A percentile compares a stretch with the other conserved stretches of the same genome.
phyloP scores from a whole-genome alignment of 23 red algal genomes.

The Gracilaria vermiculophylla region DNA sequence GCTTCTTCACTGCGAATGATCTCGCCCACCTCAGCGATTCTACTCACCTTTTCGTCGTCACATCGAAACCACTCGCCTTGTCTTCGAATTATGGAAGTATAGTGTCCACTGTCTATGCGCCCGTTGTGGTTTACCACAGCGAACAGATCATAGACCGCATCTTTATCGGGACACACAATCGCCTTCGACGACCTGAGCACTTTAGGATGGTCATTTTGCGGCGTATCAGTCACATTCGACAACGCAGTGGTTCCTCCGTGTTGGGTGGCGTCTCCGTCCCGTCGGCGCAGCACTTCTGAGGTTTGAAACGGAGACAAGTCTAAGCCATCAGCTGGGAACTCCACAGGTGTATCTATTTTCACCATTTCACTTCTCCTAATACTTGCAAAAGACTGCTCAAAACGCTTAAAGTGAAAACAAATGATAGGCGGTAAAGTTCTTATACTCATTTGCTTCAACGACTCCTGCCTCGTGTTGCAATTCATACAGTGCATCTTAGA shows the following conservation, averaged over 20 bases:
- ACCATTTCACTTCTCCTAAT: slow-evolving; percentile 59
- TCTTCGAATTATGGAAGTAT: slow-evolving; percentile 75
- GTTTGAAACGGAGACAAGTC: slow-evolving; percentile 77
- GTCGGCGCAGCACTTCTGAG: slow-evolving; percentile 18
- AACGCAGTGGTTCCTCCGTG: not conserved
- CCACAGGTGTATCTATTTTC: slow-evolving; percentile 86
- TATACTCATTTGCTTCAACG: slow-evolving; percentile 83
- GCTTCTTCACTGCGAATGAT: slow-evolving; percentile 64
- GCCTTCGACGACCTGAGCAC: not conserved
- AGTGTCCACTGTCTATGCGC: slow-evolving; percentile 92
- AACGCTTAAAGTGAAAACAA: slow-evolving; percentile 96
- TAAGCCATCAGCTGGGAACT: slow-evolving; percentile 72
- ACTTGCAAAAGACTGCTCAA: slow-evolving; percentile 75
- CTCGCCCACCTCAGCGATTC: slow-evolving; percentile 22
- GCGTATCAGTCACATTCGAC: not conserved
- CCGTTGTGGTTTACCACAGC: slow-evolving; percentile 86
- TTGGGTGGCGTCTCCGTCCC: not conserved
- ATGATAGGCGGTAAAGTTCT: slow-evolving; percentile 80
- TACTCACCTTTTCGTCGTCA: slow-evolving; percentile 85
- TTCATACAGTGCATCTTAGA: slow-evolving; percentile 64
- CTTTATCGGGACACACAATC: slow-evolving; percentile 10
- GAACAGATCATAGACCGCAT: slow-evolving; percentile 84
- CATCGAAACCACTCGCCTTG: slow-evolving; percentile 79
- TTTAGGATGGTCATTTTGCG: not conserved
- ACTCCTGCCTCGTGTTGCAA: slow-evolving; percentile 50